Percentiles rank a stretch among this genome's conserved stretches.
These are phyloP conservation scores for Raffaelea ambrosiae DNA, from an alignment of 2,329 filamentous ascomycete genomes.

Conservation along the genomic window DNA sequence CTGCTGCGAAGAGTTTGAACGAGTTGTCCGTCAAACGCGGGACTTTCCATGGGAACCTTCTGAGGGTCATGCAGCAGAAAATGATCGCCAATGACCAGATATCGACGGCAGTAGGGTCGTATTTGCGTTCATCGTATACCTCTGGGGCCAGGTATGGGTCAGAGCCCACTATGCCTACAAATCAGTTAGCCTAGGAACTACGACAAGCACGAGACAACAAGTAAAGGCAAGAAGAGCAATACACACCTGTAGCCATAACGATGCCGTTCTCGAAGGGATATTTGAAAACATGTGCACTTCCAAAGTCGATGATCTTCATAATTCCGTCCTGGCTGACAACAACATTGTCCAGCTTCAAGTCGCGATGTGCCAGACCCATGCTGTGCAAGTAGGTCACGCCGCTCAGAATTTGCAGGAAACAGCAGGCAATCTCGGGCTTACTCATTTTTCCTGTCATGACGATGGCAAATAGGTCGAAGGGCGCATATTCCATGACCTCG, in stretches of 20 bases:
- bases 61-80: conserved; percentile 95
- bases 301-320: conserved; percentile 99
- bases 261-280: conserved; percentile 94
- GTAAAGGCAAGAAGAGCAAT: not conserved
- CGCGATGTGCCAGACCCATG: conserved; percentile 89
- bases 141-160: conserved; percentile 96
- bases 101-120: conserved; percentile 88
- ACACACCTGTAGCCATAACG: conserved; percentile 69
- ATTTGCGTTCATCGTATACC: conserved; percentile 88
- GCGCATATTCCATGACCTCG: conserved; percentile 98
- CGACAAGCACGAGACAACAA: not conserved
- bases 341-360: conserved; percentile 95
- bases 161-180: conserved; percentile 59
- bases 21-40: conserved; percentile 88
- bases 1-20: conserved; percentile 83
- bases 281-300: conserved; percentile 90
- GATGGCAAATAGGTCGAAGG: conserved; percentile 91
- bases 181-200: not conserved
- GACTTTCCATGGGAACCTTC: conserved; percentile 95
- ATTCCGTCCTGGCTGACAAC: conserved; percentile 94
- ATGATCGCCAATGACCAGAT: conserved; percentile 99
- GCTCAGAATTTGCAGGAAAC: conserved; percentile 88
- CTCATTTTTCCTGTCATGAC: conserved; percentile 99
- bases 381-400: conserved; percentile 92
- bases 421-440: conserved; percentile 81